These are phyloP conservation scores for Stellera chamaejasme DNA, from an alignment of 345 rosid species.

Conservation along the genomic window DNA sequence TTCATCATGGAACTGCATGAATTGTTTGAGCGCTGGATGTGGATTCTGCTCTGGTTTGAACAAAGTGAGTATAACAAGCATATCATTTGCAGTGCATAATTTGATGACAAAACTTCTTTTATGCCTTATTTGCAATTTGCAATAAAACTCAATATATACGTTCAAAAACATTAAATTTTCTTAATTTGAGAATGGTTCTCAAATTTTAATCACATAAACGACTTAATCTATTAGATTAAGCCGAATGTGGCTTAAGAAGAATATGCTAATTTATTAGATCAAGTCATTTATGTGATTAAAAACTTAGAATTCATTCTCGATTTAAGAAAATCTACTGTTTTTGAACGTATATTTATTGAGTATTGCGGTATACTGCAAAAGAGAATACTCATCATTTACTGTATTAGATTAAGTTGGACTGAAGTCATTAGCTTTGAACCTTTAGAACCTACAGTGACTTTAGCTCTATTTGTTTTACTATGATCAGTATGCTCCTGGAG, in stretches of 20 bases:
- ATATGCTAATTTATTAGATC: no score
- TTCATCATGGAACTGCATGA: slow-evolving; percentile 57
- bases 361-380: not conserved
- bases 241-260: not conserved
- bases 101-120: no score
- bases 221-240: not conserved
- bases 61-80: slow-evolving; percentile 22
- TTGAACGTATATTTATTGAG: no score
- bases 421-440: not conserved
- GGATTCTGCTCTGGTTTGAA: slow-evolving; percentile 39
- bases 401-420: not conserved
- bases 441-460: not conserved
- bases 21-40: slow-evolving; percentile 52
- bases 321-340: no score
- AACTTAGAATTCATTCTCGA: no score
- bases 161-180: not conserved
- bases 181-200: no score
- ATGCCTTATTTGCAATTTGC: no score
- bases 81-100: no score
- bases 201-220: no score
- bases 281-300: no score
- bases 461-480: not conserved
- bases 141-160: no score
- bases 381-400: not conserved
- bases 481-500: slow-evolving; percentile 58